Evolutionary conservation across 208 protist genomes (phyloP).

Genomic region (Leptomonas pyrrhocoris): DNA sequence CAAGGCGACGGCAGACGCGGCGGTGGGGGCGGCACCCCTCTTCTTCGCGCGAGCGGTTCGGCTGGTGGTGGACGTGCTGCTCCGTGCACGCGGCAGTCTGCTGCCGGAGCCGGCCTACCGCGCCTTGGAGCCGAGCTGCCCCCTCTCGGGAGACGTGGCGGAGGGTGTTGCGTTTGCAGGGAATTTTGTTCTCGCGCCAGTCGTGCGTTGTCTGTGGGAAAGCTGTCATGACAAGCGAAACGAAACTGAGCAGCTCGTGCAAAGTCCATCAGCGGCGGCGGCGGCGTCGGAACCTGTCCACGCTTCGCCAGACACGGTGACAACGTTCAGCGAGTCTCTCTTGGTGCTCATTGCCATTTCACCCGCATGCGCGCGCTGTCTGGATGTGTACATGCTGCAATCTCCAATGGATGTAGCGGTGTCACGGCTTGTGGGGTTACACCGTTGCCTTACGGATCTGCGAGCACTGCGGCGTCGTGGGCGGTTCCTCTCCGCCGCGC

Average conservation of each 20-base stretch:
- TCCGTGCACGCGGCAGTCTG: conserved; percentile 24
- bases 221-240: neutral
- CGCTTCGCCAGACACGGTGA: neutral
- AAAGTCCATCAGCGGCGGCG: neutral
- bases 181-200: conserved; percentile 7
- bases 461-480: conserved; percentile 12
- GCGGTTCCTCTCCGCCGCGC: neutral
- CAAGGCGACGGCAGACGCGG: conserved; percentile 1
- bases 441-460: conserved; percentile 15
- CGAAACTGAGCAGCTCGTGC: neutral
- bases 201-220: conserved; percentile 22
- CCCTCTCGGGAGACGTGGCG: neutral
- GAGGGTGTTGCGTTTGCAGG: conserved; percentile 13
- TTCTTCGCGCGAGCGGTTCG: conserved; percentile 23
- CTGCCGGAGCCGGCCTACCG: conserved; percentile 19
- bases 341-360: conserved; percentile 26
- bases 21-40: neutral
- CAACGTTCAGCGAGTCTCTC: conserved; percentile 8
- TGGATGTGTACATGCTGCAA: conserved; percentile 23
- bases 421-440: conserved; percentile 13
- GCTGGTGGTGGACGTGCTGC: conserved; percentile 21
- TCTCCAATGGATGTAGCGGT: conserved; percentile 11
- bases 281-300: neutral
- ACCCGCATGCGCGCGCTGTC: conserved; percentile 23
- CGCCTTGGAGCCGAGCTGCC: conserved; percentile 9